These are phyloP conservation scores for Chaetomium strumarium DNA, from an alignment of 2,329 filamentous ascomycete species.

Conservation along the genomic window DNA sequence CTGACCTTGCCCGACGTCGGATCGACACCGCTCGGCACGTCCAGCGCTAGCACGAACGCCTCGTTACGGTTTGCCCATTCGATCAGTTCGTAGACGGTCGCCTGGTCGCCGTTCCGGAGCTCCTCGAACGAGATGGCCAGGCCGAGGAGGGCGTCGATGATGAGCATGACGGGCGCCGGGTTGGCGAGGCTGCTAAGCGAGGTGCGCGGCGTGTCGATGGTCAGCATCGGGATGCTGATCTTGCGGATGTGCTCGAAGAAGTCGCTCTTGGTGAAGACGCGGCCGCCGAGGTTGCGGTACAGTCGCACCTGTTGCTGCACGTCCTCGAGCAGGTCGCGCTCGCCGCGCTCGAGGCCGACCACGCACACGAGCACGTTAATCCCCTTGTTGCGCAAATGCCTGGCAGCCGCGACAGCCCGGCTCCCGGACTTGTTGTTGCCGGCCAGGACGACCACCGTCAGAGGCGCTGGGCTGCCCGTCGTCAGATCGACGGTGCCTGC, in stretches of 20 bases:
- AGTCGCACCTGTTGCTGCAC: slow-evolving; percentile 76
- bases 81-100: slow-evolving; percentile 81
- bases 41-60: slow-evolving; percentile 77
- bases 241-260: slow-evolving; percentile 56
- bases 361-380: slow-evolving; percentile 77
- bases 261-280: slow-evolving; percentile 56
- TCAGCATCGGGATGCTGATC: slow-evolving; percentile 34
- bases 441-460: slow-evolving; percentile 67
- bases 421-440: slow-evolving; percentile 92
- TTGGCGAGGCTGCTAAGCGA: slow-evolving; percentile 39
- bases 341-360: slow-evolving; percentile 74
- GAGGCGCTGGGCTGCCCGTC: slow-evolving; percentile 23
- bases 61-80: slow-evolving; percentile 90
- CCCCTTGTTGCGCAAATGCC: slow-evolving; percentile 80
- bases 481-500: slow-evolving; percentile 36
- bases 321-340: slow-evolving; percentile 72
- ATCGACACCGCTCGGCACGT: slow-evolving; percentile 83
- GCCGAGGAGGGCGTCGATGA: slow-evolving; percentile 84
- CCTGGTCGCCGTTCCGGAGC: slow-evolving; percentile 73
- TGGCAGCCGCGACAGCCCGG: slow-evolving; percentile 75
- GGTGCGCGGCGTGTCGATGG: slow-evolving; percentile 32
- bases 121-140: slow-evolving; percentile 86
- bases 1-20: slow-evolving; percentile 65
- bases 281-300: slow-evolving; percentile 76
- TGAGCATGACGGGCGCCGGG: slow-evolving; percentile 65